Percentiles rank a stretch among this genome's conserved stretches.
phyloP scores from a whole-genome alignment of 2,329 filamentous ascomycete species.

The Pezicula rhizophila region DNA sequence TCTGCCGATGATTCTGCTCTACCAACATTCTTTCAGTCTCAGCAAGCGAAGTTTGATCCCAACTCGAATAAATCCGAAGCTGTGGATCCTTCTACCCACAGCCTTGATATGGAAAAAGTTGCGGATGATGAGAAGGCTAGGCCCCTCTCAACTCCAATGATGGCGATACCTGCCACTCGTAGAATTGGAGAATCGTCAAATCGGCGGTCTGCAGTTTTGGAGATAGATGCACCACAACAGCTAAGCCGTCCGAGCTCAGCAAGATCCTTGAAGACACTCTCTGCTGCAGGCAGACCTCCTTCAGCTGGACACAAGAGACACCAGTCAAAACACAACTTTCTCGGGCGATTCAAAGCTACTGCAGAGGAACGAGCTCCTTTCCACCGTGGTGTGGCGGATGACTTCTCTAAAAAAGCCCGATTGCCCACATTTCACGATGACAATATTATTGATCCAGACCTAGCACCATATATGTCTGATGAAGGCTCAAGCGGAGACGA shows the following conservation, averaged over 20 bases:
- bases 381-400: slow-evolving; percentile 66
- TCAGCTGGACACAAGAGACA: slow-evolving; percentile 78
- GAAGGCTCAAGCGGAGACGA: slow-evolving; percentile 89
- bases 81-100: slow-evolving; percentile 29
- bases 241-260: slow-evolving; percentile 90
- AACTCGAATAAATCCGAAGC: slow-evolving; percentile 31
- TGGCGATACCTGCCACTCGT: slow-evolving; percentile 62
- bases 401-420: slow-evolving; percentile 56
- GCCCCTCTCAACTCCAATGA: slow-evolving; percentile 61
- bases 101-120: slow-evolving; percentile 27
- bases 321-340: slow-evolving; percentile 79
- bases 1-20: slow-evolving; percentile 72
- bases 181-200: slow-evolving; percentile 69
- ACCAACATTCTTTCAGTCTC: slow-evolving; percentile 53
- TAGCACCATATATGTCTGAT: slow-evolving; percentile 94
- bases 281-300: slow-evolving; percentile 59
- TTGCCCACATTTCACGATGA: slow-evolving; percentile 95
- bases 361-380: slow-evolving; percentile 84
- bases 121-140: slow-evolving; percentile 35
- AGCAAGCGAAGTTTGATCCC: slow-evolving; percentile 39
- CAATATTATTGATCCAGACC: slow-evolving; percentile 95
- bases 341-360: slow-evolving; percentile 66
- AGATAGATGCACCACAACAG: slow-evolving; percentile 77
- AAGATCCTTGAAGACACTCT: slow-evolving; percentile 73
- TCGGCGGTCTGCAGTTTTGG: slow-evolving; percentile 79